Evolutionary conservation across 345 rosid genomes (phyloP).

Genomic region (Citrus maxima): DNA sequence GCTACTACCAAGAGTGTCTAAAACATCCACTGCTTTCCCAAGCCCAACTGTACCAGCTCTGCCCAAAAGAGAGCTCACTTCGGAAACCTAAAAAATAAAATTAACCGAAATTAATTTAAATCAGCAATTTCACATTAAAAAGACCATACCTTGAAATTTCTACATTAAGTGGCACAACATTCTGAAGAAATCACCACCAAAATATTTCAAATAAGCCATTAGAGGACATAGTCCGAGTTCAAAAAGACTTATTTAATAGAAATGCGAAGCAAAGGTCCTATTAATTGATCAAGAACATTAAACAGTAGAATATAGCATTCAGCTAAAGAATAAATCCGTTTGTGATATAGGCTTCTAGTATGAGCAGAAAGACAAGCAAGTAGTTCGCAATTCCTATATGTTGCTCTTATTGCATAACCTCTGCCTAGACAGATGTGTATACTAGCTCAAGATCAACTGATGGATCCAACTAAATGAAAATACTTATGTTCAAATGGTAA

Average conservation of each 20-base stretch:
- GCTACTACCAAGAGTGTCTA: conserved; percentile 95
- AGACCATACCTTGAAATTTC: not conserved
- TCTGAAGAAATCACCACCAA: not conserved
- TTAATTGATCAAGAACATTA: not conserved
- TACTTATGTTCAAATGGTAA: not conserved
- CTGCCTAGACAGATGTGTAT: not conserved
- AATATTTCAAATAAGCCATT: not conserved
- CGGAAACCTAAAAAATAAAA: conserved; percentile 65
- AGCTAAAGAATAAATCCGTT: not conserved
- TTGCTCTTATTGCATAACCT: not conserved
- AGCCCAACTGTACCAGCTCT: conserved; percentile 86
- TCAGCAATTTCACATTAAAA: not conserved
- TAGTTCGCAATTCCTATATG: not conserved
- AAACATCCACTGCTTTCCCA: conserved; percentile 88
- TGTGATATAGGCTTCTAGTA: not conserved
- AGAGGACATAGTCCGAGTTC: not conserved
- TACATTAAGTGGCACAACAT: not conserved
- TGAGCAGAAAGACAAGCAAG: not conserved
- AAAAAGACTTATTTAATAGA: not conserved
- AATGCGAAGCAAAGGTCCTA: not conserved
- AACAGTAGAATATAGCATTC: not conserved
- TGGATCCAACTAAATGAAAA: not conserved
- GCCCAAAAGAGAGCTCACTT: conserved; percentile 78
- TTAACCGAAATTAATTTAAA: not conserved
- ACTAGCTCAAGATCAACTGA: not conserved